A percentile compares a stretch with the other conserved stretches of the same genome.
These are phyloP conservation scores for Euryodendron excelsum DNA, from an alignment of 148 eudicot species.

Conservation along the genomic window DNA sequence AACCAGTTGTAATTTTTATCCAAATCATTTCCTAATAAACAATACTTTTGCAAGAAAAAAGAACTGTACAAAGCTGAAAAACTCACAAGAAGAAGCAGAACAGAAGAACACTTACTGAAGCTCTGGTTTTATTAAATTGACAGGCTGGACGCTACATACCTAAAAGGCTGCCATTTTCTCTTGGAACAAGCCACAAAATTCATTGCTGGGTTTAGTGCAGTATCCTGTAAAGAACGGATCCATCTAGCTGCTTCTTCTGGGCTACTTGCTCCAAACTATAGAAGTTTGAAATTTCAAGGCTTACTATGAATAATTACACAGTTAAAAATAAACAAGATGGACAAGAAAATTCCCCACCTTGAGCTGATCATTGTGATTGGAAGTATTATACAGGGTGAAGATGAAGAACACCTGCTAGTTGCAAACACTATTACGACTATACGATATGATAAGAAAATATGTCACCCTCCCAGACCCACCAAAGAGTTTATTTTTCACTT, in stretches of 20 bases:
- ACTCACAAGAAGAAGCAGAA: not conserved
- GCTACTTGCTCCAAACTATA: slow-evolving; percentile 65
- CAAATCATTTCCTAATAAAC: not conserved
- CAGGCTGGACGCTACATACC: slow-evolving; percentile 30
- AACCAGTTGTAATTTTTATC: not conserved
- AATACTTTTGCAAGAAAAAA: not conserved
- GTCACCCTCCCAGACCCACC: not conserved
- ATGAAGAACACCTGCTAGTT: slow-evolving; percentile 58
- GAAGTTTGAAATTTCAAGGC: not conserved
- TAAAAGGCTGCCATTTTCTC: slow-evolving; percentile 59
- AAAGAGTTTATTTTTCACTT: not conserved
- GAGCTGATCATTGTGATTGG: slow-evolving; percentile 61
- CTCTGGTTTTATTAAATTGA: not conserved
- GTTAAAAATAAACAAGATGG: not conserved
- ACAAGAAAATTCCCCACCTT: slow-evolving; percentile 47
- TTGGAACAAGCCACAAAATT: slow-evolving; percentile 30
- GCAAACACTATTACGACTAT: not conserved
- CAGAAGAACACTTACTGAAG: not conserved
- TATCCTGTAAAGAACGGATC: slow-evolving; percentile 56
- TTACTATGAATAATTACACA: not conserved
- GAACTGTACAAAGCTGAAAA: slow-evolving; percentile 1
- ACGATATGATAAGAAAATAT: not conserved
- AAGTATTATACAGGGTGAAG: slow-evolving; percentile 61
- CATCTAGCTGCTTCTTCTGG: slow-evolving; percentile 75
- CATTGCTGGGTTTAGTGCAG: slow-evolving; percentile 41